These are phyloP conservation scores for Gloeopeniophorella convolvens DNA, from an alignment of 768 basidiomycete species.

Conservation along the genomic window DNA sequence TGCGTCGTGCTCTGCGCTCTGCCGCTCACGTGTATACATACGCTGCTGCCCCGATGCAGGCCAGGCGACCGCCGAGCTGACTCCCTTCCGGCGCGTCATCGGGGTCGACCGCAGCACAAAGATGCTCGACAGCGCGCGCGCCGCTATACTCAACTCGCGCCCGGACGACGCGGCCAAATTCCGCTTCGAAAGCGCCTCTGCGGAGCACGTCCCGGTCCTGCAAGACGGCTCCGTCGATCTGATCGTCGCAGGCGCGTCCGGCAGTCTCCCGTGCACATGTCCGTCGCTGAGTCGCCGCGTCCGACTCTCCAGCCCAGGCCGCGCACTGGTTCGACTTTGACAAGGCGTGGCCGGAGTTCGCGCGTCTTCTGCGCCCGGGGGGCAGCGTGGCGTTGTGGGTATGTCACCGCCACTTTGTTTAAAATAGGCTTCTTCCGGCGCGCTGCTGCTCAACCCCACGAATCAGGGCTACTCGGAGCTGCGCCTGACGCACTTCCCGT, in stretches of 20 bases:
- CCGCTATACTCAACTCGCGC: slow-evolving; percentile 46
- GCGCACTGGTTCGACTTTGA: slow-evolving; percentile 79
- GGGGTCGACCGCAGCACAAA: slow-evolving; percentile 69
- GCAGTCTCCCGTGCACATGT: not conserved
- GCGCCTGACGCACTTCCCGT: slow-evolving; percentile 54
- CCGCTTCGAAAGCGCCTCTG: slow-evolving; percentile 35
- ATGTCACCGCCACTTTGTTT: slow-evolving; percentile 21
- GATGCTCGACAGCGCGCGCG: slow-evolving; percentile 49
- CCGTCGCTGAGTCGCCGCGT: slow-evolving; percentile 1
- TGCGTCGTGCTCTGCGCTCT: too few relatives aligned
- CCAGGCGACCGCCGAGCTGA: slow-evolving; percentile 58
- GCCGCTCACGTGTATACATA: not conserved
- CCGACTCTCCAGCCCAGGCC: slow-evolving; percentile 51
- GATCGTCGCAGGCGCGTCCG: slow-evolving; percentile 50
- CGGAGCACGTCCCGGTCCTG: slow-evolving; percentile 50
- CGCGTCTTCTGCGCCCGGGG: slow-evolving; percentile 49
- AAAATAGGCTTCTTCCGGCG: too few relatives aligned
- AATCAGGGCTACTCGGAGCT: slow-evolving; percentile 56
- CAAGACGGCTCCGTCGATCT: slow-evolving; percentile 55
- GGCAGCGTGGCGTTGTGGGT: slow-evolving; percentile 77
- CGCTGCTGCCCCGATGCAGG: slow-evolving; percentile 38
- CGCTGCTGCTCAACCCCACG: not conserved
- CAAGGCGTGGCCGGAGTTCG: slow-evolving; percentile 63
- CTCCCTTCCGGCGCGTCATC: slow-evolving; percentile 49
- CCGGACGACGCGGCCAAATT: slow-evolving; percentile 29